These are phyloP conservation scores for Heliamphora ciliata DNA, from an alignment of 179 eudicot genomes.

Conservation along the genomic window DNA sequence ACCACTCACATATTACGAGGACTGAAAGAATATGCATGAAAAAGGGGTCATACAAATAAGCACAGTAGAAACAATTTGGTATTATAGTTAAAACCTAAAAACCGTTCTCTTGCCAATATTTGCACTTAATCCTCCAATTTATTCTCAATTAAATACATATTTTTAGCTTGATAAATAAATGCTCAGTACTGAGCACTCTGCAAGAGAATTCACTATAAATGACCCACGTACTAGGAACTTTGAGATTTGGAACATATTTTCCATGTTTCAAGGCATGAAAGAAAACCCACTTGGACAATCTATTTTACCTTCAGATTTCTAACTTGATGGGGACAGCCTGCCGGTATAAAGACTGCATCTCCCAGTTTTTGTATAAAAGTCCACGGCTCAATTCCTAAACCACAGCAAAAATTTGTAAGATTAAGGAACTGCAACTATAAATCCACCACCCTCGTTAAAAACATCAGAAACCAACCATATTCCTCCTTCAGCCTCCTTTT, in stretches of 20 bases:
- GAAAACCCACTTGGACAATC: neutral
- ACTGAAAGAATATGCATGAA: no score
- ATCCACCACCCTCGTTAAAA: neutral
- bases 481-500: conserved; percentile 62
- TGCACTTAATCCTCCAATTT: neutral
- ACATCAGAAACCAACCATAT: conserved; percentile 39
- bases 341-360: conserved; percentile 81
- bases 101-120: neutral
- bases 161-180: neutral
- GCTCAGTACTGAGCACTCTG: neutral
- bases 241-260: neutral
- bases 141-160: neutral
- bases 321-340: conserved; percentile 79
- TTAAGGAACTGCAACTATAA: neutral
- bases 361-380: conserved; percentile 64
- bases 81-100: neutral
- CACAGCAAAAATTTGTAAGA: neutral
- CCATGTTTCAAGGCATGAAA: neutral
- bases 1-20: no score
- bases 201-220: neutral
- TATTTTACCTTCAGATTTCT: conserved; percentile 54
- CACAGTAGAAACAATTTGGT: neutral
- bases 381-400: conserved; percentile 62
- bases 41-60: no score
- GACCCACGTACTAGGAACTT: neutral